A percentile compares a stretch with the other conserved stretches of the same genome.
Evolutionary conservation across 108 stramenopile genomes (phyloP).

Genomic region (Skeletonema marinoi): DNA sequence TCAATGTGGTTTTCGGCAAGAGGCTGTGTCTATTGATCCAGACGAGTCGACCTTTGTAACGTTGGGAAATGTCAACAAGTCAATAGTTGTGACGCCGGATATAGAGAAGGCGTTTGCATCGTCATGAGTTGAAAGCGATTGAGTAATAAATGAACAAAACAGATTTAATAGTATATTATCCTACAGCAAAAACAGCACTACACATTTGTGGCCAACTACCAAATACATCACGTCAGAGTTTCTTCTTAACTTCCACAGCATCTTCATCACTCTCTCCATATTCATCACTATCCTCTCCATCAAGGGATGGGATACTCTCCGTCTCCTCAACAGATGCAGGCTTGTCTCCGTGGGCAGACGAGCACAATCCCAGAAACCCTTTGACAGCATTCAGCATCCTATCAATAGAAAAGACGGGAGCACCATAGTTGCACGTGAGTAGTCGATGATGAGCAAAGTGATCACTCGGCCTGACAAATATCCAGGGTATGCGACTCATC

Average conservation of each 20-base stretch:
- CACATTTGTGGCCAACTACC: neutral
- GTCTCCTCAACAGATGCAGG: neutral
- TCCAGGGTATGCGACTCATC: slow-evolving; percentile 40
- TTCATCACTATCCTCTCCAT: slow-evolving; percentile 1
- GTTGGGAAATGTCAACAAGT: slow-evolving; percentile 76
- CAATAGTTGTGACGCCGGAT: slow-evolving; percentile 82
- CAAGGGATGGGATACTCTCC: neutral
- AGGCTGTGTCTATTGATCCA: slow-evolving; percentile 77
- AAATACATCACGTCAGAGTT: neutral
- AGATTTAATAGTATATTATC: neutral
- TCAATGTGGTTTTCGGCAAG: slow-evolving; percentile 78
- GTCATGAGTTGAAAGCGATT: neutral
- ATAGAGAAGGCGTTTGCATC: slow-evolving; percentile 14
- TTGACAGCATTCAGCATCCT: slow-evolving; percentile 25
- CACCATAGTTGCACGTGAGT: slow-evolving; percentile 56
- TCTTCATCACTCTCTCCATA: neutral
- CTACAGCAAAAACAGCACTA: neutral
- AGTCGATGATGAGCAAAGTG: slow-evolving; percentile 64
- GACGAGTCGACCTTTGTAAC: slow-evolving; percentile 56
- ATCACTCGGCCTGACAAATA: slow-evolving; percentile 53
- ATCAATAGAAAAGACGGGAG: slow-evolving; percentile 58
- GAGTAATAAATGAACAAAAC: neutral
- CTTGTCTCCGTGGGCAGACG: too few species aligned
- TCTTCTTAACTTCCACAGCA: neutral
- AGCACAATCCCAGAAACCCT: neutral